Evolutionary conservation across 805 yeast species (phyloP).

Genomic region (Starmerella apis): DNA sequence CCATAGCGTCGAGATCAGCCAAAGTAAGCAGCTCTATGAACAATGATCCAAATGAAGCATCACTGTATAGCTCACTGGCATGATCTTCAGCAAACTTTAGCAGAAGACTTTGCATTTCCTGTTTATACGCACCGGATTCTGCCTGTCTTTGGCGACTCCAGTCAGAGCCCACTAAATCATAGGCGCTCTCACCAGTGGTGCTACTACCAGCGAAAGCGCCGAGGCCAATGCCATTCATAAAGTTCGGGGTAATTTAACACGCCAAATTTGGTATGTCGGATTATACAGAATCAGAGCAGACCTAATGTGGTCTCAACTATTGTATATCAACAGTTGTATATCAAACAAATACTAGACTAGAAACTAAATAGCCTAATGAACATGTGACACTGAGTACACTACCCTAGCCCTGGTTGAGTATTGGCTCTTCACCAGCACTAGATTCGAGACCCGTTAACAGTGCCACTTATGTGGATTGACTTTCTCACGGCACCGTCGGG

Average conservation of each 20-base stretch:
- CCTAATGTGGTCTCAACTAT: neutral
- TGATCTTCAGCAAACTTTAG: neutral
- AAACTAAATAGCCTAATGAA: too few relatives aligned
- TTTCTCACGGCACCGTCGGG: too few relatives aligned
- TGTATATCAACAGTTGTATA: constrained; percentile 78
- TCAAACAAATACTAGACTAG: too few relatives aligned
- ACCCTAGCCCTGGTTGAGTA: too few relatives aligned
- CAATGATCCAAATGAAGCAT: constrained; percentile 1
- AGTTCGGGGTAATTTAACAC: neutral
- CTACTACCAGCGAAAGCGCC: constrained; percentile 3
- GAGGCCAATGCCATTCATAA: constrained; percentile 5
- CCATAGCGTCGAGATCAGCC: constrained; percentile 2
- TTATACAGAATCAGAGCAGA: neutral
- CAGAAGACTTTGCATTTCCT: neutral
- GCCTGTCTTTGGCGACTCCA: constrained; percentile 4
- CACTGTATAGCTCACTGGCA: constrained; percentile 1
- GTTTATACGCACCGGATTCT: neutral
- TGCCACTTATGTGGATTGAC: too few relatives aligned
- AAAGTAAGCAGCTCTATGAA: neutral
- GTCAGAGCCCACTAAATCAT: constrained; percentile 1
- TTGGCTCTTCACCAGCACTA: too few relatives aligned
- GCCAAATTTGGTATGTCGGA: neutral
- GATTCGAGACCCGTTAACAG: too few relatives aligned
- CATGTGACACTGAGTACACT: too few relatives aligned
- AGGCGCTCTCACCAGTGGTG: constrained; percentile 1